Percentiles rank a stretch among this genome's conserved stretches.
Conservation (phyloP, 83 land plant species). For the Diphasiastrum complanatum region DNA sequence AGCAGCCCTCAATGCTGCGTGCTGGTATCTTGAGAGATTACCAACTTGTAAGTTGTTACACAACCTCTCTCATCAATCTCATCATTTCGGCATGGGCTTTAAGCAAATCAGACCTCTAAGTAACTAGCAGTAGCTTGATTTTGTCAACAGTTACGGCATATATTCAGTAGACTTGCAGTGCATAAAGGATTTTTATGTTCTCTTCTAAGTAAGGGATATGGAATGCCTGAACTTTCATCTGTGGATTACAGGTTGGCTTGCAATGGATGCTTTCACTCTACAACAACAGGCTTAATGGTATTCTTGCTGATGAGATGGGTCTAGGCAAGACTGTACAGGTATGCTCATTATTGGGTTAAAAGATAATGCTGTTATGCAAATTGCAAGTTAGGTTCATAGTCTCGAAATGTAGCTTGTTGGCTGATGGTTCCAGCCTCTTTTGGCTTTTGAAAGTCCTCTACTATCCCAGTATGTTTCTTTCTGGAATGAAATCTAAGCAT, state of each 20-base stretch:
- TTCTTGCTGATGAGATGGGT: constrained; percentile 99
- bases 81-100: not conserved
- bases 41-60: constrained; percentile 65
- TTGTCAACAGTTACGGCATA: no score
- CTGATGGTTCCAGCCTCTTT: no score
- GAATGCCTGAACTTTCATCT: no score
- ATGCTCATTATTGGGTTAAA: not conserved
- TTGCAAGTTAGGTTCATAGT: no score
- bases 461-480: no score
- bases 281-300: constrained; percentile 96
- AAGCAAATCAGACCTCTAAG: not conserved
- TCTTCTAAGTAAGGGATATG: no score
- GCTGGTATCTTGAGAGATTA: constrained; percentile 91
- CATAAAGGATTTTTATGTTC: no score
- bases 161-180: no score
- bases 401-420: no score
- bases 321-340: constrained; percentile 99
- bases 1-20: constrained; percentile 97
- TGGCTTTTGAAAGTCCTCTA: no score
- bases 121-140: no score
- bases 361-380: not conserved
- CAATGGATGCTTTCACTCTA: constrained; percentile 99
- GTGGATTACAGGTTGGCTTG: constrained; percentile 91
- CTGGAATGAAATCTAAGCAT: not conserved
- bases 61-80: not conserved